These are phyloP conservation scores for Verticillium tricorpus DNA, from an alignment of 2,329 filamentous ascomycete genomes.

Conservation along the genomic window DNA sequence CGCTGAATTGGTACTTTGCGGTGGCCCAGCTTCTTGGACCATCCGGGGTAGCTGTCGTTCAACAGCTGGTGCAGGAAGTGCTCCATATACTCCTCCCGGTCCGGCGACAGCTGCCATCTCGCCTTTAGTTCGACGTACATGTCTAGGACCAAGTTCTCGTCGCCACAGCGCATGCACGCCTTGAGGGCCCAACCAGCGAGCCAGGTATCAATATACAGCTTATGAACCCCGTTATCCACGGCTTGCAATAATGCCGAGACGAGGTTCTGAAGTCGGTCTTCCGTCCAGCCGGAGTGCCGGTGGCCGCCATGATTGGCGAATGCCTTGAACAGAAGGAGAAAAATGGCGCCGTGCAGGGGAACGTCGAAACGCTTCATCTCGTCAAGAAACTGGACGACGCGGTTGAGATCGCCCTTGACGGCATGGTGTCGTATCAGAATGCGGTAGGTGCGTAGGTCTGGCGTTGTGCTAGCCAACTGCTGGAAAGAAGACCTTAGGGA, in stretches of 20 bases:
- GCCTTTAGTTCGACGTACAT: conserved; percentile 47
- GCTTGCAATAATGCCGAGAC: conserved; percentile 60
- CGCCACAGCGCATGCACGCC: conserved; percentile 60
- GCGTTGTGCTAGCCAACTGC: conserved; percentile 59
- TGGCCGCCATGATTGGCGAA: conserved; percentile 70
- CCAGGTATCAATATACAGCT: conserved; percentile 53
- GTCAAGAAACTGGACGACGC: conserved; percentile 65
- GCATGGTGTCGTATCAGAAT: conserved; percentile 75
- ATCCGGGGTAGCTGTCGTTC: conserved; percentile 9
- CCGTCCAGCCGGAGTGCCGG: conserved; percentile 65
- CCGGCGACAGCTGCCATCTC: conserved; percentile 40
- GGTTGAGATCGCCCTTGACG: conserved; percentile 63
- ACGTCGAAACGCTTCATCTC: conserved; percentile 74
- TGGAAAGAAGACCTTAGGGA: conserved; percentile 53
- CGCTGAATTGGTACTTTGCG: background rate
- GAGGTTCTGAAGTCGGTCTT: conserved; percentile 60
- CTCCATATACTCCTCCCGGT: conserved; percentile 41
- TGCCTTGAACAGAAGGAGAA: conserved; percentile 76
- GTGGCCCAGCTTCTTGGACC: background rate
- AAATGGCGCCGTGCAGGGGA: conserved; percentile 70
- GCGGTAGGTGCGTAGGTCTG: conserved; percentile 74
- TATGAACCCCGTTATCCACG: conserved; percentile 38
- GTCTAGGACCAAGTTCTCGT: conserved; percentile 43
- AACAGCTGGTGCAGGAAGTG: conserved; percentile 39
- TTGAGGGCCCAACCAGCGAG: conserved; percentile 55